Evolutionary conservation across 768 basidiomycete genomes (phyloP), one percentile per base, ranked within the genome.

Genomic region (Rhodotorula toruloides): DNA sequence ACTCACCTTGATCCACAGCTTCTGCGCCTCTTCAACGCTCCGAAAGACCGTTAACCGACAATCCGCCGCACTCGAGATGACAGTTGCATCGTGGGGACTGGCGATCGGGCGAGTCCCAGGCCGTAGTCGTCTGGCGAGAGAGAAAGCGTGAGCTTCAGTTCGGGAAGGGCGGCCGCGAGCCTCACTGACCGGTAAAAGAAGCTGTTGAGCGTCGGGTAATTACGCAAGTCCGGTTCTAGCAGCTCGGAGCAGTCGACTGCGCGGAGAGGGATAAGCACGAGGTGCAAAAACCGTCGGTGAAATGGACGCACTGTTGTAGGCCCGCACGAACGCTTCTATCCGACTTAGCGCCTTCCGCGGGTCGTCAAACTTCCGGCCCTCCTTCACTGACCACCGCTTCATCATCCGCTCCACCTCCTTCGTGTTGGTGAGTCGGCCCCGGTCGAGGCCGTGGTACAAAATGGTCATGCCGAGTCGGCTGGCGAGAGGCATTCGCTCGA

Each of bases 171-270:
- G n/a, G n/a, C n/a, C n/a, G n/a, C n/a, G n/a, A n/a, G n/a, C n/a
- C n/a, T 3, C n/a, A 27, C 53, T 19, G 2, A 54, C 53, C 86
- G 80, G 52, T 74, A 82, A 79, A 91, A 91, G 80, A 91, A 90
- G 11, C 85, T 81, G 77, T 91, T 91, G 81, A 91, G 89, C 19
- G 78, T 84, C 25, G 77, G 77, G 76, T 90, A 90, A 49, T 83
- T 80, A 2, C 75, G 76, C 54, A 86, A 76, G 74, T 90, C 85
- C 3, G 85, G 82, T 37, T 86, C 76, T 21, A 85, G 78, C 27
- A 91, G 82, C 73, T 90, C 87, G 54, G 80, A 79, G 27, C 81
- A 74, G 19, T 83, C 74, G 50, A 91, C 80, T 67, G 29, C 6
- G 29, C 0, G 5, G 22, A 7, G 21, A 32, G 25, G 5, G 8